These are phyloP conservation scores for Ascochyta fabae DNA, from an alignment of 2,329 filamentous ascomycete species.

Conservation along the genomic window DNA sequence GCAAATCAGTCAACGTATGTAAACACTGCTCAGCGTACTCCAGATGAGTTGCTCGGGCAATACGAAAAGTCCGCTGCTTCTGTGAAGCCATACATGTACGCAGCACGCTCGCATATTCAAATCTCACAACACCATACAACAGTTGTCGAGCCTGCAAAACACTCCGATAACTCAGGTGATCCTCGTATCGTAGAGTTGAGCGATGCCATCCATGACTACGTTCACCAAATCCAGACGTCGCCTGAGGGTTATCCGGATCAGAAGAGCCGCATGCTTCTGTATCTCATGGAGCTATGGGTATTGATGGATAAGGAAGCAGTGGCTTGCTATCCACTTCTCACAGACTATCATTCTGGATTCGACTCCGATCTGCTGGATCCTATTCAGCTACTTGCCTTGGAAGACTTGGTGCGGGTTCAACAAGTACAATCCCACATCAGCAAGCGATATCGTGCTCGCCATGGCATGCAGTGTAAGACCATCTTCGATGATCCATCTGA, in stretches of 20 bases:
- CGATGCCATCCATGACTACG: conserved; percentile 33
- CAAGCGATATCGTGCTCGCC: conserved; percentile 39
- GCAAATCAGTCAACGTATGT: neutral
- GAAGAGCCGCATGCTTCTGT: conserved; percentile 61
- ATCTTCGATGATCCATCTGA: conserved; percentile 57
- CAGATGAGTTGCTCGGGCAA: conserved; percentile 21
- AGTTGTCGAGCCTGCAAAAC: conserved; percentile 39
- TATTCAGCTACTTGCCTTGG: conserved; percentile 57
- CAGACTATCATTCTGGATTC: conserved; percentile 61
- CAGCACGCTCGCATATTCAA: conserved; percentile 36
- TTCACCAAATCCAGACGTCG: conserved; percentile 17
- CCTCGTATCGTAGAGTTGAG: conserved; percentile 49
- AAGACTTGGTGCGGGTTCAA: conserved; percentile 60
- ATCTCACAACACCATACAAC: conserved; percentile 5
- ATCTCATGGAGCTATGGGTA: conserved; percentile 65
- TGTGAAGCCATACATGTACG: conserved; percentile 26
- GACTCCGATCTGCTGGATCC: conserved; percentile 58
- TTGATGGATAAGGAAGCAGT: conserved; percentile 60
- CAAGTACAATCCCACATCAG: conserved; percentile 59
- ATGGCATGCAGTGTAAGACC: conserved; percentile 33
- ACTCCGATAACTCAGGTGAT: neutral
- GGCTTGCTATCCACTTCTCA: conserved; percentile 55
- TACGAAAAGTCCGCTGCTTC: conserved; percentile 21
- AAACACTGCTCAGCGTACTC: neutral
- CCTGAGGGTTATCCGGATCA: conserved; percentile 58